Percentiles rank a stretch among this genome's conserved stretches.
Evolutionary conservation across 2,329 filamentous ascomycete genomes (phyloP).

Genomic region (Hypoxylon rubiginosum): DNA sequence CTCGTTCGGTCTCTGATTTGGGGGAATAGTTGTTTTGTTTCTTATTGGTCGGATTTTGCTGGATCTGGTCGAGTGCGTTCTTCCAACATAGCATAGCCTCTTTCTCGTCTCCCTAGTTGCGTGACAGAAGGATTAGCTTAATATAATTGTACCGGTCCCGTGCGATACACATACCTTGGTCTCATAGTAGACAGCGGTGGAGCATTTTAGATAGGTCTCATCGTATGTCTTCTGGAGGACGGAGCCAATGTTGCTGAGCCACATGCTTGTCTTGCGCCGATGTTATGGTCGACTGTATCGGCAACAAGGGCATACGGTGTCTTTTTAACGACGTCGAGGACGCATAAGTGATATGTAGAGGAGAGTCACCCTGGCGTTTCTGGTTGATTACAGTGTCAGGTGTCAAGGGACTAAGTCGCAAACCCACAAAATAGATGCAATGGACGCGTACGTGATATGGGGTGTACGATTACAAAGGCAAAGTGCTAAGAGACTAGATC

Average conservation of each 20-base stretch:
- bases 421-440: slow-evolving; percentile 10
- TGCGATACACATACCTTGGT: slow-evolving; percentile 73
- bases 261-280: slow-evolving; percentile 58
- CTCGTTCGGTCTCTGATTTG: slow-evolving; percentile 84
- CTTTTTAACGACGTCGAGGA: slow-evolving; percentile 20
- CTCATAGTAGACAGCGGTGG: slow-evolving; percentile 96
- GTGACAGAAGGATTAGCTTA: slow-evolving; percentile 16
- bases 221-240: slow-evolving; percentile 97
- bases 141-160: not conserved
- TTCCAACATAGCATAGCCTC: slow-evolving; percentile 95
- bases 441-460: slow-evolving; percentile 14
- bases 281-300: slow-evolving; percentile 19
- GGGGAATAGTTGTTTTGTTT: slow-evolving; percentile 77
- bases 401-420: slow-evolving; percentile 10
- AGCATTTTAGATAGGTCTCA: slow-evolving; percentile 94
- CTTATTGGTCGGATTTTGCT: slow-evolving; percentile 84
- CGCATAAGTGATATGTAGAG: slow-evolving; percentile 8
- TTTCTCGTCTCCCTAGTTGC: slow-evolving; percentile 81
- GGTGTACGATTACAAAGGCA: slow-evolving; percentile 7
- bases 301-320: slow-evolving; percentile 27
- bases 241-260: slow-evolving; percentile 70
- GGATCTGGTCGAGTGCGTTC: slow-evolving; percentile 87
- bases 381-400: not conserved
- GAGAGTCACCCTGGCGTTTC: slow-evolving; percentile 15
- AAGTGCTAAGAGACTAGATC: slow-evolving; percentile 13